phyloP scores from a whole-genome alignment of 2,329 filamentous ascomycete genomes.

The Curvularia eragrostidis region DNA sequence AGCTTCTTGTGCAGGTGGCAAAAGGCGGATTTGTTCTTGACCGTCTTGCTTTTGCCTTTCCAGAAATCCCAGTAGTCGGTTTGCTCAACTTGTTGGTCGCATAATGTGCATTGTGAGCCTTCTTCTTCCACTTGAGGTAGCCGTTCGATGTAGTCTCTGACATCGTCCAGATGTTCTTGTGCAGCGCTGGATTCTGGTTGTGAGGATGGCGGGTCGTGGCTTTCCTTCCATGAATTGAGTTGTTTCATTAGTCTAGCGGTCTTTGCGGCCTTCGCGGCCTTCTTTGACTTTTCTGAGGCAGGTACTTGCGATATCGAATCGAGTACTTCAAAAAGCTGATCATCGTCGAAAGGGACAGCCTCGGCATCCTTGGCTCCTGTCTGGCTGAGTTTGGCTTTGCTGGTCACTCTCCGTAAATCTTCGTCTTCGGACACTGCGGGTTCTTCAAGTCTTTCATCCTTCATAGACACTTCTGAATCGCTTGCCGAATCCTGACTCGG shows the following conservation, averaged over 20 bases:
- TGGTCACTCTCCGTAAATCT: slow-evolving; percentile 13
- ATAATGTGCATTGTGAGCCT: slow-evolving; percentile 67
- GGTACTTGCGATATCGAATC: slow-evolving; percentile 2
- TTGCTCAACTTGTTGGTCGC: slow-evolving; percentile 64
- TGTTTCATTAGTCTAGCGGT: slow-evolving; percentile 24
- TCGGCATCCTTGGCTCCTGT: neutral
- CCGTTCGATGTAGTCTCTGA: slow-evolving; percentile 27
- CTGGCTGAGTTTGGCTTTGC: slow-evolving; percentile 8
- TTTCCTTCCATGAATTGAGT: slow-evolving; percentile 26
- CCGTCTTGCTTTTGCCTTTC: slow-evolving; percentile 36
- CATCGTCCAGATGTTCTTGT: slow-evolving; percentile 22
- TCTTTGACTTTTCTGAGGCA: neutral
- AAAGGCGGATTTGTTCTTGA: slow-evolving; percentile 60
- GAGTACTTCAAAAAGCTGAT: slow-evolving; percentile 9
- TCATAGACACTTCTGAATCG: slow-evolving; percentile 12
- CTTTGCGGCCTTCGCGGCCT: slow-evolving; percentile 9
- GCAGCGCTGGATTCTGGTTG: slow-evolving; percentile 28
- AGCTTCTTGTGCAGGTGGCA: slow-evolving; percentile 47
- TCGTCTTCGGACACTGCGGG: slow-evolving; percentile 3
- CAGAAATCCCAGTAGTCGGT: slow-evolving; percentile 59
- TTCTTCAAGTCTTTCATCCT: slow-evolving; percentile 6
- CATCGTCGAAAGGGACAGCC: slow-evolving; percentile 1
- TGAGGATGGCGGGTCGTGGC: slow-evolving; percentile 20
- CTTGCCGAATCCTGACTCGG: slow-evolving; percentile 1
- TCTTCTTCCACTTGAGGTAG: slow-evolving; percentile 27